phyloP scores from a whole-genome alignment of 805 yeast genomes.

The Blastobotrys chiropterorum region DNA sequence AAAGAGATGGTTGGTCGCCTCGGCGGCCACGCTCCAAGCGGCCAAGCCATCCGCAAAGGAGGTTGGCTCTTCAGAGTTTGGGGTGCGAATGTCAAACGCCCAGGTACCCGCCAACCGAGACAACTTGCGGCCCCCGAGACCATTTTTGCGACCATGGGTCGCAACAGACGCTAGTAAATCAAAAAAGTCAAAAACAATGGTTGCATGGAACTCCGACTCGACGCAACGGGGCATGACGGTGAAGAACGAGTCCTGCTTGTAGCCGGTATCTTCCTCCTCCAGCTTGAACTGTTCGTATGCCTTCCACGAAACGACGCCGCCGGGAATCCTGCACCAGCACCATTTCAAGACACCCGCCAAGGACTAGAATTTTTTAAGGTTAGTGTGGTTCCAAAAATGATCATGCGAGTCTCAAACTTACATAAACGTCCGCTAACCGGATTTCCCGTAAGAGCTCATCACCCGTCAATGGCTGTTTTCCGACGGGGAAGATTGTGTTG shows the following conservation, averaged over 20 bases:
- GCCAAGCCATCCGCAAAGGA: conserved; percentile 64
- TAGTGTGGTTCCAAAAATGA: neutral
- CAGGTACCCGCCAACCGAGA: conserved; percentile 79
- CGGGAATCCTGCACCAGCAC: conserved; percentile 76
- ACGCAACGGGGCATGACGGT: conserved; percentile 81
- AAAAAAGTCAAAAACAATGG: conserved; percentile 81
- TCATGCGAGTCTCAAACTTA: neutral
- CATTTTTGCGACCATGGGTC: conserved; percentile 70
- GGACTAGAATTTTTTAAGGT: conserved; percentile 31
- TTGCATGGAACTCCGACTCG: conserved; percentile 79
- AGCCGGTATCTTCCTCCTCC: conserved; percentile 58
- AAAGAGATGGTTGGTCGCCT: conserved; percentile 77
- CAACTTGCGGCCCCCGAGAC: conserved; percentile 72
- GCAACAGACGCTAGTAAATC: conserved; percentile 73
- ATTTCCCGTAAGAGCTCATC: conserved; percentile 41
- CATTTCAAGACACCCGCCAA: conserved; percentile 71
- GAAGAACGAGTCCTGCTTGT: conserved; percentile 66
- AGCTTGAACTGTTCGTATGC: conserved; percentile 65
- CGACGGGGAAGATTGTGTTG: conserved; percentile 52
- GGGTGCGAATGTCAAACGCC: conserved; percentile 56
- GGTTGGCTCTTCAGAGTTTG: conserved; percentile 30
- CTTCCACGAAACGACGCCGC: conserved; percentile 81
- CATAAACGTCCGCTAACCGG: conserved; percentile 51
- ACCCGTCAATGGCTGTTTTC: conserved; percentile 42
- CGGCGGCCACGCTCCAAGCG: conserved; percentile 74